These are phyloP conservation scores for Jamesozyma jinghongensis DNA, from an alignment of 805 yeast genomes.

Conservation along the genomic window DNA sequence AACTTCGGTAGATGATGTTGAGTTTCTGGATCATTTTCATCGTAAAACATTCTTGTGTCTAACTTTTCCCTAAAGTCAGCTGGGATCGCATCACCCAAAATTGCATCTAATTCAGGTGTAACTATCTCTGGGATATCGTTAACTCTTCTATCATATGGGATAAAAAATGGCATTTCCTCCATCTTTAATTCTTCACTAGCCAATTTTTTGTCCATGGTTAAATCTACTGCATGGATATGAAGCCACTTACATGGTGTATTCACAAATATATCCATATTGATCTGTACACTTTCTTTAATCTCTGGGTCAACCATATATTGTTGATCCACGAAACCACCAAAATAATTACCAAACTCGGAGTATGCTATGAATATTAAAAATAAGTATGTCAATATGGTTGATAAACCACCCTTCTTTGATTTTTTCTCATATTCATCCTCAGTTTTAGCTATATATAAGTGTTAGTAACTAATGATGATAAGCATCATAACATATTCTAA, in stretches of 20 bases:
- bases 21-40: slow-evolving; percentile 11
- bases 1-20: slow-evolving; percentile 42
- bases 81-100: slow-evolving; percentile 53
- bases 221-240: slow-evolving; percentile 68
- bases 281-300: slow-evolving; percentile 46
- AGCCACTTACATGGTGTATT: slow-evolving; percentile 75
- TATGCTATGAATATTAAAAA: slow-evolving; percentile 61
- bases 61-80: slow-evolving; percentile 50
- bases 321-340: slow-evolving; percentile 74
- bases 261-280: slow-evolving; percentile 74
- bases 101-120: slow-evolving; percentile 58
- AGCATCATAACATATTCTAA: neutral
- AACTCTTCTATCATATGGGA: slow-evolving; percentile 42
- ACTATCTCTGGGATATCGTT: slow-evolving; percentile 38
- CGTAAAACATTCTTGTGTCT: slow-evolving; percentile 25
- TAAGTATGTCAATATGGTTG: slow-evolving; percentile 56
- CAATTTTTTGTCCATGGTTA: slow-evolving; percentile 64
- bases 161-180: slow-evolving; percentile 51
- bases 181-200: slow-evolving; percentile 69
- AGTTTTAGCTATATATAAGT: slow-evolving; percentile 39
- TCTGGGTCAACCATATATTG: slow-evolving; percentile 66
- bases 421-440: slow-evolving; percentile 62
- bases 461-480: neutral
- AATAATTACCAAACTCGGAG: slow-evolving; percentile 74
- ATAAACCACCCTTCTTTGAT: slow-evolving; percentile 67